Conservation (phyloP, 2,329 filamentous ascomycete genomes). For the Teratosphaeriaceae sp. region DNA sequence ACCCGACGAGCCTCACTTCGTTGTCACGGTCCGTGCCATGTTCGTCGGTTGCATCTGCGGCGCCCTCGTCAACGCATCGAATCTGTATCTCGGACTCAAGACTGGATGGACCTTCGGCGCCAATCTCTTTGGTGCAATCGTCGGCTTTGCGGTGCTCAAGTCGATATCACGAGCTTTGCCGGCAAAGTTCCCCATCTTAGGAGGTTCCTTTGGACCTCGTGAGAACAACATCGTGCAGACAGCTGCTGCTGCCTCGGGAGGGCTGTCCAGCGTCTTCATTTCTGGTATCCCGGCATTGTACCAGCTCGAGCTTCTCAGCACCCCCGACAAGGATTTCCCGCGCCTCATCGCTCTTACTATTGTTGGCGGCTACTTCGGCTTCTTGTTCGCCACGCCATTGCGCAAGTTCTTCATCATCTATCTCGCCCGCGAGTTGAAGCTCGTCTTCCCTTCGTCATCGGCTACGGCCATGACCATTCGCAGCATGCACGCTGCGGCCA, state of each 20-base stretch:
- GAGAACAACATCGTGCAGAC: constrained; percentile 59
- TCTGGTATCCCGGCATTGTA: constrained; percentile 56
- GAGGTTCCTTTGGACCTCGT: constrained; percentile 51
- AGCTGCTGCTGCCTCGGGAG: constrained; percentile 53
- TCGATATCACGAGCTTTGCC: constrained; percentile 45
- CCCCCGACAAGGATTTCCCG: constrained; percentile 50
- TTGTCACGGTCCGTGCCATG: constrained; percentile 51
- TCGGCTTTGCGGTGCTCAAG: constrained; percentile 54
- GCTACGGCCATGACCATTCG: constrained; percentile 57
- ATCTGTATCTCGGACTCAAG: constrained; percentile 53
- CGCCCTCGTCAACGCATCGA: constrained; percentile 55
- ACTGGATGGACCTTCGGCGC: constrained; percentile 41
- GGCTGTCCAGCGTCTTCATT: constrained; percentile 52
- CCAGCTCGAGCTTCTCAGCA: constrained; percentile 45
- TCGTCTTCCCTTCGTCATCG: constrained; percentile 55
- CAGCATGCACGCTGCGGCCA: constrained; percentile 53
- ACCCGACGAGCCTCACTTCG: constrained; percentile 39
- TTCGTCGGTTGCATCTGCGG: constrained; percentile 51
- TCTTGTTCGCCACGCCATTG: constrained; percentile 54
- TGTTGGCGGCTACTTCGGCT: constrained; percentile 57
- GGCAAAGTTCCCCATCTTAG: constrained; percentile 45
- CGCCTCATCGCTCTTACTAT: constrained; percentile 55
- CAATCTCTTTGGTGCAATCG: constrained; percentile 40
- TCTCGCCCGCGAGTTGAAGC: constrained; percentile 52
- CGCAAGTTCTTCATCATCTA: constrained; percentile 65